Evolutionary conservation across 2,329 filamentous ascomycete genomes (phyloP), one percentile per base, ranked within the genome.

Genomic region (Immersiporthe knoxdaviesiana): DNA sequence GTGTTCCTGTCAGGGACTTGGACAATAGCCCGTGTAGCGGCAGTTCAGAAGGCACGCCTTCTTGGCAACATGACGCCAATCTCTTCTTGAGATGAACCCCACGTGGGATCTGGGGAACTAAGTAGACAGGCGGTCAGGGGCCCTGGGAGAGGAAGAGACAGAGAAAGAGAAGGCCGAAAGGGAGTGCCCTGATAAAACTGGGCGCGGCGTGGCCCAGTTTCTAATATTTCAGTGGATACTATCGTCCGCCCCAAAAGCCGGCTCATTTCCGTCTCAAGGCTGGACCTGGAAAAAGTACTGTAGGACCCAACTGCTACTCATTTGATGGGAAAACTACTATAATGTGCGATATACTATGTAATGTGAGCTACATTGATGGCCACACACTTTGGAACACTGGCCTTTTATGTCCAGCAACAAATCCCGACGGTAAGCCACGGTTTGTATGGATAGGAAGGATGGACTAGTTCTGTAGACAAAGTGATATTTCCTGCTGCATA

Each of bases 61-160:
- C 21, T 47, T 21, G n/a, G 44, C 44, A 47, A 6, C 35, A 35
- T 4, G 44, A 21, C 1, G 18, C 44, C 44, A 63, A 50, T 63
- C 61, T 63, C 41, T 8, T 8, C 61, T 63, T 50, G 61, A 63
- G 47, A 63, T 63, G 58, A 60, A 59, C 21, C 41, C n/a, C 56
- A 61, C 65, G 56, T 66, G 65, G 65, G 65, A 61, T 59, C 65
- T 56, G 37, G 54, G 56, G 30, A 52, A 47, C 8, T 32, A n/a
- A n/a, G n/a, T 68, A 52, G 65, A 68, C 41, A 61, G 68, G 68
- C 68, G 68, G 68, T 70, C 68, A 65, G 59, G 56, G 65, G 64
- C 44, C 21, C 21, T 47, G n/a, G n/a, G n/a, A n/a, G n/a, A n/a
- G n/a, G n/a, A n/a, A n/a, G n/a, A n/a, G n/a, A n/a, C n/a, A n/a